phyloP scores from a whole-genome alignment of 345 rosid genomes.

The Gossypium herbaceum region DNA sequence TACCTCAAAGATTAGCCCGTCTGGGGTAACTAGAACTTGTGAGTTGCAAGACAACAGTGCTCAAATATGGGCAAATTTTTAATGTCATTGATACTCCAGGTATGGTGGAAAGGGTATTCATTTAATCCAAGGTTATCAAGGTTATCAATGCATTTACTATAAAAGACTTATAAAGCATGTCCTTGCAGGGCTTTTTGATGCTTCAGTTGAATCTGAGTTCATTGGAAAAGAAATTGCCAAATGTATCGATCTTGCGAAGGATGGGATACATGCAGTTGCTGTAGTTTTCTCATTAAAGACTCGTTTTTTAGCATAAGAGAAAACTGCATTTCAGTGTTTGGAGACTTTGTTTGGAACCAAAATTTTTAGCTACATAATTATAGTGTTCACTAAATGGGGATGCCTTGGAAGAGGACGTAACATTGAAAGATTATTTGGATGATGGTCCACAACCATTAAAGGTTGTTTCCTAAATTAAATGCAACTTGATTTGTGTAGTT shows the following conservation, averaged over 20 bases:
- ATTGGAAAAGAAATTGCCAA: conserved; percentile 73
- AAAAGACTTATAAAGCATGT: too few relatives aligned
- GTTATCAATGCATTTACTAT: too few relatives aligned
- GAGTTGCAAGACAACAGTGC: conserved; percentile 50
- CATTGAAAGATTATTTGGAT: conserved; percentile 62
- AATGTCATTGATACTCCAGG: conserved; percentile 94
- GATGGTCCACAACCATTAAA: conserved; percentile 63
- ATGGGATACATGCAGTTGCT: conserved; percentile 76
- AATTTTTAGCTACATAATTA: conserved; percentile 64
- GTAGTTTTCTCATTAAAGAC: conserved; percentile 61
- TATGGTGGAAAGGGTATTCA: conserved; percentile 17
- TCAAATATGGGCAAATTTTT: conserved; percentile 56
- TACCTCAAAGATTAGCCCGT: conserved; percentile 56
- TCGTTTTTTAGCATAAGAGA: conserved; percentile 64
- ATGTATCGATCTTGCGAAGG: conserved; percentile 72
- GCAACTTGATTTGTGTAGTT: background rate
- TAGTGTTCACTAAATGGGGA: conserved; percentile 90
- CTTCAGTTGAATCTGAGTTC: too few relatives aligned
- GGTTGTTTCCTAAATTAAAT: conserved; percentile 33
- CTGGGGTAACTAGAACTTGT: conserved; percentile 65
- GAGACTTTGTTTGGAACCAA: conserved; percentile 65
- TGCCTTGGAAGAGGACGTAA: conserved; percentile 70
- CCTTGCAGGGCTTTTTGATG: too few relatives aligned
- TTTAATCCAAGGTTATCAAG: too few relatives aligned
- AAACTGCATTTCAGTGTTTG: conserved; percentile 55